These are phyloP conservation scores for Agarophyton chilense DNA, from an alignment of 23 red algal genomes.

Conservation along the genomic window DNA sequence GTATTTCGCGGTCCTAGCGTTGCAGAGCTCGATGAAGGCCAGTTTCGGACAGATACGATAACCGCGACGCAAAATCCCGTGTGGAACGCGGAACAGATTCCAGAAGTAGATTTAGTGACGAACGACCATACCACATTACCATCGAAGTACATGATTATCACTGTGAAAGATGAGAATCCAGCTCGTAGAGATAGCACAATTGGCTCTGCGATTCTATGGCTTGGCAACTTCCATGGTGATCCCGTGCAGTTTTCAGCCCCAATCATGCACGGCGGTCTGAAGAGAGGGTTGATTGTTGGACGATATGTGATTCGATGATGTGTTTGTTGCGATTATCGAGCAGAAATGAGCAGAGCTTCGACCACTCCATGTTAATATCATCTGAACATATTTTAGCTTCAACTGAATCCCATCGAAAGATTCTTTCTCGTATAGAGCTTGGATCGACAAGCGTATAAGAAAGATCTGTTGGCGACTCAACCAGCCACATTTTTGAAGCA, in stretches of 20 bases:
- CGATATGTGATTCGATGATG: constrained; percentile 12
- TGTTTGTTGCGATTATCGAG: not conserved
- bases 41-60: constrained; percentile 44
- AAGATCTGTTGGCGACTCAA: no score
- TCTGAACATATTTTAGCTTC: not conserved
- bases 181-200: constrained; percentile 27
- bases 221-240: constrained; percentile 26
- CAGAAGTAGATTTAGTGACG: constrained; percentile 34
- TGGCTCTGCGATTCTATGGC: constrained; percentile 40
- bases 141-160: constrained; percentile 43
- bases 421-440: not conserved
- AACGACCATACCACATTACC: not conserved
- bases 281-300: constrained; percentile 20
- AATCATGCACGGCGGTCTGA: constrained; percentile 40
- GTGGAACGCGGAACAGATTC: constrained; percentile 40
- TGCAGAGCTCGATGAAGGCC: constrained; percentile 57
- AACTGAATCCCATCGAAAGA: no score
- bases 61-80: constrained; percentile 42
- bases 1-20: constrained; percentile 46
- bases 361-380: not conserved
- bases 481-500: no score
- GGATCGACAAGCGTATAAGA: not conserved
- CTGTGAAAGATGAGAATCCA: constrained; percentile 55
- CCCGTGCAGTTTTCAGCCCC: constrained; percentile 20
- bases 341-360: not conserved